Base-by-base conservation (phyloP, 352 stramenopile genomes). In the Pythium dissotocum region DNA sequence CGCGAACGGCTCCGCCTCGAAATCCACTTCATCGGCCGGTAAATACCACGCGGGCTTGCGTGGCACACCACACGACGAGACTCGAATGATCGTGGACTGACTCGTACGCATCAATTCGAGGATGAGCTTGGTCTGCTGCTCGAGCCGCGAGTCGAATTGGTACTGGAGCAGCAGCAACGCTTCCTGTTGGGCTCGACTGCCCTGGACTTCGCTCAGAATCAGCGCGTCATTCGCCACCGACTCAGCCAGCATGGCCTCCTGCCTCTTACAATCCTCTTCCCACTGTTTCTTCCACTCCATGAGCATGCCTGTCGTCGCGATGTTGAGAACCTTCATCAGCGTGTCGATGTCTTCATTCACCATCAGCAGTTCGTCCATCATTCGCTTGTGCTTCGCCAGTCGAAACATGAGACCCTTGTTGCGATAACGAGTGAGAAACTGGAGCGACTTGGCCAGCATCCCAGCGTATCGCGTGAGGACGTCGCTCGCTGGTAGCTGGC, bases 281-380 rank as follows among this genome's bases (percentile, higher is more conserved):
- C 53, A 70, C 63, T 73, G 48, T 18, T 55, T 44, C 33, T 63
- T 67, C 73, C 70, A 80, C 28, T 74, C 55, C 65, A 75, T 71
- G 40, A 79, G 67, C 3, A 52, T 63, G 9, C 54, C 70, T 3
- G 62, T 67, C 4, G 68, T 73, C 14, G 76, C 62, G 14, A 82
- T 58, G 16, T 73, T 71, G 1, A 82, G 68, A 53, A 82, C 61
- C 36, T 68, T 69, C 51, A 82, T 73, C 14, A 80, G 51, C n/a
- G 70, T 69, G 55, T 80, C 76, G 52, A 82, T 75, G 30, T 78
- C 72, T 40, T 72, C 59, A 13, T 78, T 63, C 12, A 79, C 56
- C 10, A 56, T 16, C 10, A 53, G 63, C 4, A 72, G 49, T 42
- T 79, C 49, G 7, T 67, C 59, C 51, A 77, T 76, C 76, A 82